phyloP scores from a whole-genome alignment of 768 basidiomycete species.

The Leccinum longicurvipes region DNA sequence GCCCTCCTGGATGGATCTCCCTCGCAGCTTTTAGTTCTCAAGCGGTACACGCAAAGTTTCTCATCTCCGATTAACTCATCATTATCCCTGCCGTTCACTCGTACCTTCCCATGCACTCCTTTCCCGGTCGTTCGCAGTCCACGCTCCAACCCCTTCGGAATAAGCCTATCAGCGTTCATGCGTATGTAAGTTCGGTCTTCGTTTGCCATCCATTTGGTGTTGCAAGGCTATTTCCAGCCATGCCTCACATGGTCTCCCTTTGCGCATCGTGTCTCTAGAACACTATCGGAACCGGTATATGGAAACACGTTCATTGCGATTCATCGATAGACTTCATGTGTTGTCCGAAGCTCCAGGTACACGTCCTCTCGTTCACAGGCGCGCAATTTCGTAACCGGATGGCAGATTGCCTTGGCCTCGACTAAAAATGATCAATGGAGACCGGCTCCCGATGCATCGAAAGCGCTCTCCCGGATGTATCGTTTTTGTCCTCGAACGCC shows the following conservation, averaged over 20 bases:
- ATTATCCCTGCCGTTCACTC: background rate
- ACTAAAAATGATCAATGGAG: constrained; percentile 4
- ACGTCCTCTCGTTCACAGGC: background rate
- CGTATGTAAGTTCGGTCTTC: constrained; percentile 15
- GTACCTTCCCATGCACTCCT: constrained; percentile 12
- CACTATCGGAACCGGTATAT: constrained; percentile 10
- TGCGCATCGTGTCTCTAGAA: background rate
- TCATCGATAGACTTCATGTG: background rate
- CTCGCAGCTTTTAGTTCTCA: constrained; percentile 8
- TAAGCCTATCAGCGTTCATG: constrained; percentile 12
- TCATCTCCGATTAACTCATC: constrained; percentile 8
- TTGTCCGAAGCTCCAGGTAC: background rate
- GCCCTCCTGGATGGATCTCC: background rate
- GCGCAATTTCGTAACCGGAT: background rate
- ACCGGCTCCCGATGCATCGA: constrained; percentile 12
- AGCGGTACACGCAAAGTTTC: constrained; percentile 9
- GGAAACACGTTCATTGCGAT: background rate
- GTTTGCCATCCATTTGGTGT: background rate
- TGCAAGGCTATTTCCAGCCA: constrained; percentile 10
- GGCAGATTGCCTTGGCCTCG: background rate
- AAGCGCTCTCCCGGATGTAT: background rate
- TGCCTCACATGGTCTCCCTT: constrained; percentile 7
- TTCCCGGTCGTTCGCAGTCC: background rate
- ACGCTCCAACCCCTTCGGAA: background rate
- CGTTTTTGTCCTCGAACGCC: constrained; percentile 1